Evolutionary conservation across 257 asterid species (phyloP), one percentile per base, ranked within the genome.

Genomic region (Primulina tabacum): DNA sequence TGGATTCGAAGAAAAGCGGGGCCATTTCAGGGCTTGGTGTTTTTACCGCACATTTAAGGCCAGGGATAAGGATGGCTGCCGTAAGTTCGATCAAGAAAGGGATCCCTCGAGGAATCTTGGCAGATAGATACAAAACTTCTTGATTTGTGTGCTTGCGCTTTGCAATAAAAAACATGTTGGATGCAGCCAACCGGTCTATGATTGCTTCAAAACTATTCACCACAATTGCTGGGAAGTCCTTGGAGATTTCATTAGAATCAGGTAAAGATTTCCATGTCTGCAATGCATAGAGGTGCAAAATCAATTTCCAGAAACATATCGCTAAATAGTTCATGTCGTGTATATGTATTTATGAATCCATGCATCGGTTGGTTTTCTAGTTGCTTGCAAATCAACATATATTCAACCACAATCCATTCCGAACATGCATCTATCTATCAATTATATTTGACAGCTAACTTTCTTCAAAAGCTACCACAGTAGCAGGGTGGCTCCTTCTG

Each of bases 211-310:
- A 73, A 21, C 90, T 87, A 30, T 82, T 88, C 64, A 94, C 77
- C 73, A 88, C 96, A 21, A 87, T 58, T 50, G 86, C 77, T 30
- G 98, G 90, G 71, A 91, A 89, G 50, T 94, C 99, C 80, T 78
- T 89, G 11, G 90, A 80, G 17, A 92, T 85, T 81, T 94, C 99
- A 26, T 94, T 89, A 17, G 99, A 75, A 81, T 94, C 99, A 3
- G 99, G 99, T 70, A 94, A 76, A 4, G 99, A 94, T 78, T 92
- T 94, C 99, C 99, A 94, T 5, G 96, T 94, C 99, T 94, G 88
- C 65, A 61, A 17, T 53, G 75, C 29, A 61, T 4, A 55, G 59
- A 63, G 8, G 57, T 24, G 62, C 43, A 62, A 61, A 63, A 66
- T 78, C 40, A 74, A 29, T 67, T 73, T 59, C 69, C 57, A 65